These are phyloP conservation scores for Brassica juncea DNA, from an alignment of 345 rosid genomes.

Conservation along the genomic window DNA sequence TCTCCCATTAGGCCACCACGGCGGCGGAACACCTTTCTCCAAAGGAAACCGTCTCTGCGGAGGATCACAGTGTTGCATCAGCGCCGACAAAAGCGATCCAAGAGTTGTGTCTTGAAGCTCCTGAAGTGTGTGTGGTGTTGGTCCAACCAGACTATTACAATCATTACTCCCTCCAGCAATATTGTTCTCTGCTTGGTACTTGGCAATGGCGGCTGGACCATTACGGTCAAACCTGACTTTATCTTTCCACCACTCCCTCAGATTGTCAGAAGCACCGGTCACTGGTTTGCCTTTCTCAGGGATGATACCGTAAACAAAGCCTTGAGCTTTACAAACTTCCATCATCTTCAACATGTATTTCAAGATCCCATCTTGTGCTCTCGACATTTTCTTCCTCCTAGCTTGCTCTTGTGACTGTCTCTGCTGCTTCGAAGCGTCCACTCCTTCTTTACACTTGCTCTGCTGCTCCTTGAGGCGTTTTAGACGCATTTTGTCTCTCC, in stretches of 20 bases:
- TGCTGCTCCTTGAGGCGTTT: constrained; percentile 67
- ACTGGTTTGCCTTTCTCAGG: constrained; percentile 91
- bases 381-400: constrained; percentile 84
- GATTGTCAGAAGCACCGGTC: constrained; percentile 86
- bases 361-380: constrained; percentile 82
- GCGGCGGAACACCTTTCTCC: constrained; percentile 81
- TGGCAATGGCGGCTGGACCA: constrained; percentile 80
- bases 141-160: constrained; percentile 40
- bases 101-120: constrained; percentile 87
- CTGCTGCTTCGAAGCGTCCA: constrained; percentile 55
- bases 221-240: constrained; percentile 81
- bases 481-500: constrained; percentile 70
- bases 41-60: constrained; percentile 82
- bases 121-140: constrained; percentile 61
- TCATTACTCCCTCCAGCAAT: constrained; percentile 46
- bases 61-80: constrained; percentile 88
- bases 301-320: constrained; percentile 81
- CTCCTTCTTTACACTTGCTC: constrained; percentile 53
- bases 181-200: constrained; percentile 55
- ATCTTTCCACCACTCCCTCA: constrained; percentile 94
- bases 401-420: constrained; percentile 81
- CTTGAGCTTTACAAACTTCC: constrained; percentile 90
- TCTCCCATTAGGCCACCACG: constrained; percentile 83
- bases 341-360: constrained; percentile 88
- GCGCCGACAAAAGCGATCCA: constrained; percentile 75